Percentiles rank a stretch among this genome's conserved stretches.
Conservation (phyloP, 78 protist genomes). For the Guillardia theta region DNA sequence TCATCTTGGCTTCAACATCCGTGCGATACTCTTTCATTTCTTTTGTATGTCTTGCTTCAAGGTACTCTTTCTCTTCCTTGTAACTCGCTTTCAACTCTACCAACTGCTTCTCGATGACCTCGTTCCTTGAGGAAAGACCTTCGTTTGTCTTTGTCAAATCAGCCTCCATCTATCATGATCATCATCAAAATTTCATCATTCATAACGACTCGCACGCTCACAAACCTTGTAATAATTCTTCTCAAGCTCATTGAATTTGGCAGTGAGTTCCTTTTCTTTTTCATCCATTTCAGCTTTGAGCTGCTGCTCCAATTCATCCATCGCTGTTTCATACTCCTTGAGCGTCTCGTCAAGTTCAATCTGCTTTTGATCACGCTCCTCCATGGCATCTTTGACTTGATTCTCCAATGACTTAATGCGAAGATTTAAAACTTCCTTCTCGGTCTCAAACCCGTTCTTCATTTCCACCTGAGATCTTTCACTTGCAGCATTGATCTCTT, state of each 20-base stretch:
- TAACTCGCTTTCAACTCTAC: not conserved
- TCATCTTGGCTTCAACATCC: not conserved
- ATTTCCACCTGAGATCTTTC: not conserved
- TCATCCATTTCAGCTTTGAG: not conserved
- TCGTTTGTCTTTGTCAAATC: not conserved
- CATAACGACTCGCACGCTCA: not conserved
- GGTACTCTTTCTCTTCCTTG: not conserved
- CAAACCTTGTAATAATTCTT: not conserved
- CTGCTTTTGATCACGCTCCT: not conserved
- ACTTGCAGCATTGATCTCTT: not conserved
- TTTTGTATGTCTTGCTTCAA: not conserved
- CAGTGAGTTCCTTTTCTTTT: not conserved
- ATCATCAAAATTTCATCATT: not conserved
- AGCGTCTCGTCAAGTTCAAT: not conserved
- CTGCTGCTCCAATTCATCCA: not conserved
- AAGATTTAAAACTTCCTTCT: not conserved
- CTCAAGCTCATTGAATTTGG: not conserved
- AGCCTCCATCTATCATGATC: not conserved
- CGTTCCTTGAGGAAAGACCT: constrained; percentile 6
- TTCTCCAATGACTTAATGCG: not conserved
- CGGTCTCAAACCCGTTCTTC: not conserved
- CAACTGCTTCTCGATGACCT: constrained; percentile 5
- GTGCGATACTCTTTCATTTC: not conserved
- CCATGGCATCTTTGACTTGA: not conserved
- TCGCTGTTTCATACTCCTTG: constrained; percentile 23